Base-by-base conservation (phyloP, 2,329 filamentous ascomycete species). In the Pseudopyrenochaeta lycopersici region DNA sequence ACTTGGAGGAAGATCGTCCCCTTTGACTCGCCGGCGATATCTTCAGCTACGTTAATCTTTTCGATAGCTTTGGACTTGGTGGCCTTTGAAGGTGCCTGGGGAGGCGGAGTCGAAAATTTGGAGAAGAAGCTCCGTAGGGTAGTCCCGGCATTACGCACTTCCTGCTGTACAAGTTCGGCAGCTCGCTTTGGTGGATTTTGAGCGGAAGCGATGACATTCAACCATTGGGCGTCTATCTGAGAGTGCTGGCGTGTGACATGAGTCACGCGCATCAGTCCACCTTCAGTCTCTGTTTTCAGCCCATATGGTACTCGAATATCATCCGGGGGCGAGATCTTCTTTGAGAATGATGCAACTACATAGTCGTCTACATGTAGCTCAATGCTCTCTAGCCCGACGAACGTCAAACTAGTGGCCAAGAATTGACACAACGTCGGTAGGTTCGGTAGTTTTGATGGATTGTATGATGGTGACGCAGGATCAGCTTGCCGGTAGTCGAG, bases 351-450 rank as follows among this genome's bases (percentile, higher is more conserved):
- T 18, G 97, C 79, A 14, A 99, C 82, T 65, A 88, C 89, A 80
- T 90, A 93, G 66, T 95, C 89, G 70, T 99, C 94, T 47, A 99
- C 85, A 84, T 89, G 94, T 53, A 99, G 86, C 69, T 98, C 93
- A 56, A 99, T 91, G 50, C 84, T 85, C 69, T 97, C 85, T 20
- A 99, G 81, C 0, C 92, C 90, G 54, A 99, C 94, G 78, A 99
- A 99, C 0, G 95, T 98, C 74, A 99, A 80, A 78, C 94, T 97
- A 6, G 93, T 98, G 3, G 93, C 91, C 43, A 99, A 80, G 64
- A 99, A 99, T 75, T 97, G 93, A 69, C 90, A 89, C 48, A 99
- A 83, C 1, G 91, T 92, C 21, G 96, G 81, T 7, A 99, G 80
- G 56, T 92, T 91, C 2, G 96, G 95, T 43, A 98, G 79, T 1